Evolutionary conservation across 805 yeast species (phyloP), one percentile per base, ranked within the genome.

Genomic region (Barnettozyma botsteinii): DNA sequence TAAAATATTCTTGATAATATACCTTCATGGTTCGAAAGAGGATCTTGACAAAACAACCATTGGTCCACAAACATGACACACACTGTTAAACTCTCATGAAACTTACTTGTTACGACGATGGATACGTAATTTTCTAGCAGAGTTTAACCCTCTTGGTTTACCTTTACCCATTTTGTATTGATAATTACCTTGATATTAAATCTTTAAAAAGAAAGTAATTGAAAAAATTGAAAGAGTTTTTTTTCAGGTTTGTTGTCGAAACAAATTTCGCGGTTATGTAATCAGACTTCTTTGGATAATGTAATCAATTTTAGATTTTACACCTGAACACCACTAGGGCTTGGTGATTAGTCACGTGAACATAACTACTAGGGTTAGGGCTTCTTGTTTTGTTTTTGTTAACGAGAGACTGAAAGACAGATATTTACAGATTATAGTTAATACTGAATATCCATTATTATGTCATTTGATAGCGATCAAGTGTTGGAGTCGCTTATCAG

Each of bases 101-200:
- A 69, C 74, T 67, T 65, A 69, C 75, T 93, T 93, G 85, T 89
- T 89, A 76, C 98, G 91, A 77, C 99, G 89, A 89, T 86, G 94
- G 74, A 83, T 88, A 84, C 98, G 89, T 76, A 93, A 85, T 82
- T 93, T 93, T 85, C 99, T 87, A 70, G 99, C 99, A 71, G 98
- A 84, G 87, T 93, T 91, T 74, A 93, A 79, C 73, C 99, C 99
- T 86, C 98, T 87, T 83, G 98, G 98, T 79, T 89, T 89, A 77
- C 96, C 97, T 77, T 85, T 88, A 80, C 97, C 97, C 98, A 91
- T 91, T 68, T 70, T 85, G 73, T 41, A 32, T 27, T 43, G 39
- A 35, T 43, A 43, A 46, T 38, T 40, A 35, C 39, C 39, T 37
- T 40, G 45, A 22, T 36, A 27, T 29, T 18, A 40, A 47, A 15